Evolutionary conservation across 345 rosid genomes (phyloP), one percentile per base, ranked within the genome.

Genomic region (Noccaea caerulescens): DNA sequence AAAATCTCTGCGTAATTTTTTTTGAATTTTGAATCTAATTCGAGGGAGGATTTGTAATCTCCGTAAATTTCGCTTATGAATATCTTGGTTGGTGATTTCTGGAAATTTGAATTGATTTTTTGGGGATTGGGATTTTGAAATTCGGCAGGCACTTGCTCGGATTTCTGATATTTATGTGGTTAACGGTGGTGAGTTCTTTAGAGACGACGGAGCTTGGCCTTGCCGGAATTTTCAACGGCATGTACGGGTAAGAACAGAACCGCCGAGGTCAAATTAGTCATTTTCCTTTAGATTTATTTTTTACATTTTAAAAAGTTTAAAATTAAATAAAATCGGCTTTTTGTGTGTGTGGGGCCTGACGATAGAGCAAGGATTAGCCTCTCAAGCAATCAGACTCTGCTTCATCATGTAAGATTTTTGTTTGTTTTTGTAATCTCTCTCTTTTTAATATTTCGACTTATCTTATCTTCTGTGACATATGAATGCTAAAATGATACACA

Each of bases 121-220:
- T 16, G 7, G 1, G 5, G 4, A 43, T 20, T 66, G 6, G 16
- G 3, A 57, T 14, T 12, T 42, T 10, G 11, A 0, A 18, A 6
- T 1, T 30, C 41, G 33, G 58, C 67, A 93, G 98, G 81, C 98
- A 93, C 81, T 67, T 93, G 43, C 77, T 65, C 0, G 98, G 98
- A 0, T 91, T 93, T 75, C 0, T 86, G 57, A 72, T 93, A 65
- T 93, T 93, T 54, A 57, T 74, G 52, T 83, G 81, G 57, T 38
- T 93, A 72, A 75, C 81, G 77, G 86, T 76, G 78, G 72, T 86
- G 79, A 90, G 92, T 60, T 86, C 67, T 14, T 53, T 61, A 77
- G 96, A 79, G 81, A 76, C 68, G 76, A 75, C 72, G 72, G 89
- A 89, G 79, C 72, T 84, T 25, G 82, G 87, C 6, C 50, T 75